Base-by-base conservation (phyloP, 768 basidiomycete species). In the Mycena vulgaris region DNA sequence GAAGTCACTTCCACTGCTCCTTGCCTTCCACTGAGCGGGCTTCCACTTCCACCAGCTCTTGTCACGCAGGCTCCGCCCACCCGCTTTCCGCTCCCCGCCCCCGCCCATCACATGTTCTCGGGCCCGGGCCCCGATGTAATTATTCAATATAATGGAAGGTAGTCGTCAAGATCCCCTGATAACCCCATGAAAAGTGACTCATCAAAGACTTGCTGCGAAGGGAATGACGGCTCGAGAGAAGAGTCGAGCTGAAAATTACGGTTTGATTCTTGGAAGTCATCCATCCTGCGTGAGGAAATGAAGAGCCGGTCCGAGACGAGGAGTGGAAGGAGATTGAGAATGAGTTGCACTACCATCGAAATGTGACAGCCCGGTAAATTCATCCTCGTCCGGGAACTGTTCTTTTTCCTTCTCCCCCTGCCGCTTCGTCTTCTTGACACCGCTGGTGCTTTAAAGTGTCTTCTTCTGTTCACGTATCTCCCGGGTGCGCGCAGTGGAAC, bases 381-480 rank as follows among this genome's bases (percentile, higher is more conserved):
- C n/a, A n/a, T n/a, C n/a, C n/a, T n/a, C n/a, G n/a, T n/a, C n/a
- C n/a, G n/a, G n/a, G n/a, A n/a, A n/a, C n/a, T n/a, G n/a, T n/a
- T n/a, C n/a, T n/a, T n/a, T n/a, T n/a, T n/a, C n/a, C n/a, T n/a
- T n/a, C n/a, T n/a, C n/a, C n/a, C n/a, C n/a, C n/a, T n/a, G n/a
- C n/a, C n/a, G n/a, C n/a, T n/a, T n/a, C n/a, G n/a, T n/a, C n/a
- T n/a, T n/a, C n/a, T n/a, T n/a, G n/a, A 70, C 63, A 11, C 68
- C 63, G 25, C 48, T 64, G 0, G 48, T 8, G 11, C 16, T 19
- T 35, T 65, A n/a, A 40, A 70, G 47, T 6, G 13, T 28, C 27
- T 65, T 70, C 35, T 60, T 51, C 33, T 33, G 13, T 17, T 59
- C 56, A 0, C 61, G 53, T 31, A 70, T 47, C 48, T 64, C 35